Conservation (phyloP, 352 stramenopile genomes). For the Phytophthora ohioensis region DNA sequence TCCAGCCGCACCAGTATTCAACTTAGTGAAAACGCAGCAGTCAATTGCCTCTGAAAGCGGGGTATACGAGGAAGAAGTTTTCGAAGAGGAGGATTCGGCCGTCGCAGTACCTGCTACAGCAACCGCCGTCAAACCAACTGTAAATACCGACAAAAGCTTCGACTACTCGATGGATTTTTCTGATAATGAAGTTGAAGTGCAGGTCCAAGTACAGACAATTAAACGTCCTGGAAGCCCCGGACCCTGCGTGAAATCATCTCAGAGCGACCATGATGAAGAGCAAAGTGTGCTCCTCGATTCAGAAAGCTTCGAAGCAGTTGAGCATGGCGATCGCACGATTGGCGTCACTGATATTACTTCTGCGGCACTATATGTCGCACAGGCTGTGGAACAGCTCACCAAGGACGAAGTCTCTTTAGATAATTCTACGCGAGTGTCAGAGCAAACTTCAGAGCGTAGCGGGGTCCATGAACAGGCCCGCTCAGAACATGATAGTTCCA, state of each 20-base stretch:
- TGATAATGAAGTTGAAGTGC: constrained; percentile 43
- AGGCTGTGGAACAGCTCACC: not conserved
- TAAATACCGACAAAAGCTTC: constrained; percentile 47
- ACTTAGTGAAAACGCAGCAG: not conserved
- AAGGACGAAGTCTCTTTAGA: not conserved
- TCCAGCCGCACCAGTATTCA: not conserved
- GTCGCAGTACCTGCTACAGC: not conserved
- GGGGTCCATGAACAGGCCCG: not conserved
- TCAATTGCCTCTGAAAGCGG: constrained; percentile 49
- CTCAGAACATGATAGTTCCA: not conserved
- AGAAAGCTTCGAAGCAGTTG: constrained; percentile 1
- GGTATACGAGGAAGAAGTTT: constrained; percentile 60
- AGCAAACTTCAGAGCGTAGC: not conserved
- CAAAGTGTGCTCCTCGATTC: constrained; percentile 48
- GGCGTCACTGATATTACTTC: not conserved
- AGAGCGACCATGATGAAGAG: constrained; percentile 25
- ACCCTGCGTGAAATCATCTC: constrained; percentile 8
- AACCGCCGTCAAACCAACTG: not conserved
- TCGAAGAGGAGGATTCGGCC: constrained; percentile 52
- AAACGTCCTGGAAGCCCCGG: not conserved
- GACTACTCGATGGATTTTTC: constrained; percentile 85
- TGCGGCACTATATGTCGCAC: not conserved
- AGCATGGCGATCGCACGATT: too few species aligned
- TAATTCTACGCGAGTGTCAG: not conserved
- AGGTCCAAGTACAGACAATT: not conserved